Evolutionary conservation across 2,329 filamentous ascomycete species (phyloP), one percentile per base, ranked within the genome.

Genomic region (Trichothecium sympodiale): DNA sequence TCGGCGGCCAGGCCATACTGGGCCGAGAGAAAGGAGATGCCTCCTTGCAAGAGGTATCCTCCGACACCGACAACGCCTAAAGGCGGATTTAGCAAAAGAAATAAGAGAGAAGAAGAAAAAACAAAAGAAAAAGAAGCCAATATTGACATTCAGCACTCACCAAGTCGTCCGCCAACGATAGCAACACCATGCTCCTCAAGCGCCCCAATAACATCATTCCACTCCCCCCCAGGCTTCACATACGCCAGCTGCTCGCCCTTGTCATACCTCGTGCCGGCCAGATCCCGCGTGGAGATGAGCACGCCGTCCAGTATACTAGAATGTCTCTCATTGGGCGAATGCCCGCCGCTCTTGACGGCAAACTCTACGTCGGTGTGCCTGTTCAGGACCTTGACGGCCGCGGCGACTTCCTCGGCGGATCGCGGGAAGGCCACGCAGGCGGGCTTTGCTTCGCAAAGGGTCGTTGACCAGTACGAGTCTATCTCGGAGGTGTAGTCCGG

Each of bases 291-390:
- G 6, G 53, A 48, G 37, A 61, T 56, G 15, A 61, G 45, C 2
- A 62, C 53, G 30, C 59, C 58, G 35, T 55, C 55, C 27, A 53
- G 33, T 5, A 58, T 43, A 16, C 47, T 55, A 7, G 56, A 47
- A 34, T 56, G 55, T 2, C 53, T 48, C 6, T 42, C 40, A 37
- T 61, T 60, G 1, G 58, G 55, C 34, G 55, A 48, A 39, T 65
- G 60, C 3, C 62, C 57, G 12, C 57, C 59, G 34, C 54, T 56
- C 43, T 58, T 56, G 37, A 57, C 52, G 10, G 58, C 51, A 43
- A 60, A 61, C 12, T 43, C 9, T 8, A 57, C 56, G 29, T 48
- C 44, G 20, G 20, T 10, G 20, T 10, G 6, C 23, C 46, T 39
- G 31, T 52, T 48, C n/a, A 61, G 44, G 8, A 54, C 34, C 12